Evolutionary conservation across 2,329 filamentous ascomycete species (phyloP).

Genomic region (Colletotrichum sp.): DNA sequence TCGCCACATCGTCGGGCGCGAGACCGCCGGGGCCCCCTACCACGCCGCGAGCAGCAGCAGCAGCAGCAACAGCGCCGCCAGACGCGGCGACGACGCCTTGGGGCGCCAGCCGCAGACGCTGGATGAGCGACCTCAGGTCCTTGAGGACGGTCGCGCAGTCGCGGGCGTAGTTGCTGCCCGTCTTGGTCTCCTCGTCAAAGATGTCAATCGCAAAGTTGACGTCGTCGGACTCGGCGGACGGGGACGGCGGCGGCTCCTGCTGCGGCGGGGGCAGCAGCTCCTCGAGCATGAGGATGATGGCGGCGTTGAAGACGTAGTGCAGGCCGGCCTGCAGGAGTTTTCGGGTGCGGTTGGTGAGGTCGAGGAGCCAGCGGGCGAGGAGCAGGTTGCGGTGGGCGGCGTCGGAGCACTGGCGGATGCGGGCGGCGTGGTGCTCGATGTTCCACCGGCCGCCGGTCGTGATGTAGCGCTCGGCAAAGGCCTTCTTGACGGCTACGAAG

Average conservation of each 20-base stretch:
- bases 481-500: slow-evolving; percentile 51
- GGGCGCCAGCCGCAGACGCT: slow-evolving; percentile 31
- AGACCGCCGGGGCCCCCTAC: not conserved
- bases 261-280: slow-evolving; percentile 43
- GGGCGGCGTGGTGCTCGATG: slow-evolving; percentile 31
- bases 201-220: slow-evolving; percentile 45
- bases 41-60: not conserved
- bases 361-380: slow-evolving; percentile 45
- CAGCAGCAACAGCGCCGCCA: too few relatives aligned
- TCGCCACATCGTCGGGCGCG: not conserved
- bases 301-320: slow-evolving; percentile 56
- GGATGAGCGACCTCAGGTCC: slow-evolving; percentile 42
- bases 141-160: slow-evolving; percentile 43
- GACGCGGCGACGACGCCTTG: not conserved
- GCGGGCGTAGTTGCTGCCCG: slow-evolving; percentile 41
- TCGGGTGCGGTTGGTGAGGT: slow-evolving; percentile 35
- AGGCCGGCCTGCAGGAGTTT: slow-evolving; percentile 50
- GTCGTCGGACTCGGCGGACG: slow-evolving; percentile 31
- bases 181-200: slow-evolving; percentile 44
- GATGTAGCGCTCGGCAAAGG: slow-evolving; percentile 45
- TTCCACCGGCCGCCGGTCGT: slow-evolving; percentile 27
- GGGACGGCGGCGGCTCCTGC: slow-evolving; percentile 16
- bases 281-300: slow-evolving; percentile 52
- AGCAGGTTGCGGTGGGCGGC: slow-evolving; percentile 52
- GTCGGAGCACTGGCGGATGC: slow-evolving; percentile 43